A percentile compares a stretch with the other conserved stretches of the same genome.
Evolutionary conservation across 306 rosid genomes (phyloP).

Genomic region (Senna tora): DNA sequence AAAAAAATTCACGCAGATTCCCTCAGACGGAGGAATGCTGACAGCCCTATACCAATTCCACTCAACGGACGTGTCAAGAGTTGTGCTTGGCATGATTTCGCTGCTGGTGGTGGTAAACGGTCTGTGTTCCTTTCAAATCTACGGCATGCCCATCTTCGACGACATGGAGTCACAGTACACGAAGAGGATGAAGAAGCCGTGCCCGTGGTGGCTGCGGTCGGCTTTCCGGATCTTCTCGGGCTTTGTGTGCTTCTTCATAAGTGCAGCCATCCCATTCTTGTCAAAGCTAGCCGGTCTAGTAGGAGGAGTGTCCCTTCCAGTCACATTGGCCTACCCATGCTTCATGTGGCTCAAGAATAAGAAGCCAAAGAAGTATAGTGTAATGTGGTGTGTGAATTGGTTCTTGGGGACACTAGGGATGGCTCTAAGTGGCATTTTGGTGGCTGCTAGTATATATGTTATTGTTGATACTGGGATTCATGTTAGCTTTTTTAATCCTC

Average conservation of each 20-base stretch:
- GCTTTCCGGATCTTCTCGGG: neutral
- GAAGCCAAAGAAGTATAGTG: slow-evolving; percentile 5
- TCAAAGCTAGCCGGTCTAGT: slow-evolving; percentile 2
- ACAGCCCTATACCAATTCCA: slow-evolving; percentile 21
- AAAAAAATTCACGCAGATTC: neutral
- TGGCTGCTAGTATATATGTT: slow-evolving; percentile 9
- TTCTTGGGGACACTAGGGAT: slow-evolving; percentile 10
- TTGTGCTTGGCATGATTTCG: neutral
- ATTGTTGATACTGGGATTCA: slow-evolving; percentile 5
- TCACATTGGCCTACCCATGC: slow-evolving; percentile 24
- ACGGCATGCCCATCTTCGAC: slow-evolving; percentile 11
- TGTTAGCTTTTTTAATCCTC: slow-evolving; percentile 17
- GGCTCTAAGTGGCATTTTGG: neutral
- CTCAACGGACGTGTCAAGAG: slow-evolving; percentile 11
- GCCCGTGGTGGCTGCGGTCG: slow-evolving; percentile 17
- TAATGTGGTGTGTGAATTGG: slow-evolving; percentile 16
- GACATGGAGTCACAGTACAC: slow-evolving; percentile 25
- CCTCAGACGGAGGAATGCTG: neutral
- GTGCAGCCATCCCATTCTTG: slow-evolving; percentile 12
- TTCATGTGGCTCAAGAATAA: slow-evolving; percentile 23
- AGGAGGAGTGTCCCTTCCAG: slow-evolving; percentile 22
- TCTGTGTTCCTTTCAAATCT: slow-evolving; percentile 19
- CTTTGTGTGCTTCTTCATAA: neutral
- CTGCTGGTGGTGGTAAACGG: slow-evolving; percentile 5
- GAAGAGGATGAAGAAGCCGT: slow-evolving; percentile 13